Evolutionary conservation across 148 eudicot species (phyloP).

Genomic region (Fagopyrum homotropicum): DNA sequence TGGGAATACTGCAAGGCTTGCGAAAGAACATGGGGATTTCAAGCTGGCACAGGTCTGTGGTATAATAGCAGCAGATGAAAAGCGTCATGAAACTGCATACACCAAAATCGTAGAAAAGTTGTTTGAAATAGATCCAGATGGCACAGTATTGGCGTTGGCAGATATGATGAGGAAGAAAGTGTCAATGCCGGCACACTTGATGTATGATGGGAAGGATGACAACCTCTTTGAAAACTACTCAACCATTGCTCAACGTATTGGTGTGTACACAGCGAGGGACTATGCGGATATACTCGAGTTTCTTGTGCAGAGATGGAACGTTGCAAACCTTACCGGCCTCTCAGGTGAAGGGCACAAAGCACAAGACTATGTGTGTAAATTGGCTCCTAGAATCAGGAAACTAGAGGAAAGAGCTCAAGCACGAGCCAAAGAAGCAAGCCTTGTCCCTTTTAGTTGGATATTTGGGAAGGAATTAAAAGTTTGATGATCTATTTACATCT

Average conservation of each 20-base stretch:
- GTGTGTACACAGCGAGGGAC: slow-evolving; percentile 44
- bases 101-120: slow-evolving; percentile 43
- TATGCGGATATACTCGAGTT: slow-evolving; percentile 40
- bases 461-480: slow-evolving; percentile 27
- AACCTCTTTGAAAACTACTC: slow-evolving; percentile 39
- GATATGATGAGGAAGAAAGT: slow-evolving; percentile 51
- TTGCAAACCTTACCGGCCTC: slow-evolving; percentile 25
- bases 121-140: slow-evolving; percentile 41
- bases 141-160: slow-evolving; percentile 26
- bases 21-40: slow-evolving; percentile 38
- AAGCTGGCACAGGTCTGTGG: slow-evolving; percentile 39
- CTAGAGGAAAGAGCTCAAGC: slow-evolving; percentile 41
- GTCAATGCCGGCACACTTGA: slow-evolving; percentile 41
- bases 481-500: too few species aligned
- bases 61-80: slow-evolving; percentile 44
- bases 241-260: slow-evolving; percentile 36
- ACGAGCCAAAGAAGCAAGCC: slow-evolving; percentile 27
- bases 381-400: slow-evolving; percentile 41
- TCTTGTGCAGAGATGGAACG: slow-evolving; percentile 38
- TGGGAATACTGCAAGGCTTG: slow-evolving; percentile 39
- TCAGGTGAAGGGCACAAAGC: slow-evolving; percentile 38
- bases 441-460: slow-evolving; percentile 41
- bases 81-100: slow-evolving; percentile 45
- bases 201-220: slow-evolving; percentile 38
- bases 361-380: slow-evolving; percentile 31